A percentile compares a stretch with the other conserved stretches of the same genome.
Evolutionary conservation across 352 stramenopile genomes (phyloP).

Genomic region (Plasmopara viticola): DNA sequence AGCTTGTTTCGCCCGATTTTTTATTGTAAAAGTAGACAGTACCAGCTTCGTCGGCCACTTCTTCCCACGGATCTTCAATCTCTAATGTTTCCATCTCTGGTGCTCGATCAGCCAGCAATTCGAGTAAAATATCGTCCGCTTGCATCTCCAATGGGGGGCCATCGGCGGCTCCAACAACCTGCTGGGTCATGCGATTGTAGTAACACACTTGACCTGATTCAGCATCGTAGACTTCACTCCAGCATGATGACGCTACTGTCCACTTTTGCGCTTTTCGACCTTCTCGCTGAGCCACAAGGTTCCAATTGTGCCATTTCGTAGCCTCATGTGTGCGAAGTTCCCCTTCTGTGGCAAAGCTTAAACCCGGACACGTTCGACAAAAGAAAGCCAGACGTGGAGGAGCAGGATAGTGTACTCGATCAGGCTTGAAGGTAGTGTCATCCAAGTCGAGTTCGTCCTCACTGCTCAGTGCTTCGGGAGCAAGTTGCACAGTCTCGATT

Average conservation of each 20-base stretch:
- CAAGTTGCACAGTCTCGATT: conserved; percentile 58
- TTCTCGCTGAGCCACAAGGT: conserved; percentile 35
- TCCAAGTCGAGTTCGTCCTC: conserved; percentile 25
- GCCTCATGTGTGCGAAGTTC: conserved; percentile 59
- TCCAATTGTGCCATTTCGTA: conserved; percentile 82
- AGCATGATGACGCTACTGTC: conserved; percentile 58
- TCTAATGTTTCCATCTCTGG: not conserved
- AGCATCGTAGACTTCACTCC: conserved; percentile 69
- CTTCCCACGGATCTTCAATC: conserved; percentile 43
- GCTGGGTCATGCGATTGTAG: conserved; percentile 64
- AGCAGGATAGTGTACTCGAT: conserved; percentile 23
- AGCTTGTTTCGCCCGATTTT: conserved; percentile 52
- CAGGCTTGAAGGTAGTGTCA: conserved; percentile 10
- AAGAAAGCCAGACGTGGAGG: conserved; percentile 43
- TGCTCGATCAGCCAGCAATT: conserved; percentile 38
- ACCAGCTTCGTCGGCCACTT: conserved; percentile 58
- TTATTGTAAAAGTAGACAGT: conserved; percentile 75
- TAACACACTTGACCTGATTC: conserved; percentile 54
- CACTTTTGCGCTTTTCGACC: conserved; percentile 36
- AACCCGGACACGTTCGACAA: conserved; percentile 56
- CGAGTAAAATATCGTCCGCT: conserved; percentile 60
- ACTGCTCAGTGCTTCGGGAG: conserved; percentile 25
- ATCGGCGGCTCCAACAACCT: conserved; percentile 42
- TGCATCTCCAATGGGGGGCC: conserved; percentile 58
- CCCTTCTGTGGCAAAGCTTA: conserved; percentile 52